Percentiles rank a stretch among this genome's conserved stretches.
Evolutionary conservation across 768 basidiomycete species (phyloP).

Genomic region (Psilocybe cyanescens): DNA sequence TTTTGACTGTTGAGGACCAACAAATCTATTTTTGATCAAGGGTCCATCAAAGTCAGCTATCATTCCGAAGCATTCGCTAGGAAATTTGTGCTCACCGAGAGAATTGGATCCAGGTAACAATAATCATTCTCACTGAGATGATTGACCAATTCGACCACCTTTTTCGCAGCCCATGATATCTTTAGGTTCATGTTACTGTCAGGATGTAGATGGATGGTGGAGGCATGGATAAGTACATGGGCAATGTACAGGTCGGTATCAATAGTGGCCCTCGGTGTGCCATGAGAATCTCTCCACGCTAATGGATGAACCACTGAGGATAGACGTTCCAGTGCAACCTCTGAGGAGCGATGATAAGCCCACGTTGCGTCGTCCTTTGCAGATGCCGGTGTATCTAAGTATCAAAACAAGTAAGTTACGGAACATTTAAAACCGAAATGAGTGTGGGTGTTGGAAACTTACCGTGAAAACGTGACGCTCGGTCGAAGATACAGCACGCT

Average conservation of each 20-base stretch:
- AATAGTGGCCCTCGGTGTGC: conserved; percentile 34
- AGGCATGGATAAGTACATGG: conserved; percentile 53
- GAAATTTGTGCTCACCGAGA: conserved; percentile 43
- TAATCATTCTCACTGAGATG: conserved; percentile 55
- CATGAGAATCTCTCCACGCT: conserved; percentile 35
- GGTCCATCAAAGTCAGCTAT: neutral
- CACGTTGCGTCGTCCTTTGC: conserved; percentile 36
- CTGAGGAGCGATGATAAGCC: conserved; percentile 45
- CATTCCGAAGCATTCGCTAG: neutral
- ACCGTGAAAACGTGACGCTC: conserved; percentile 46
- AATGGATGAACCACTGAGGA: conserved; percentile 41
- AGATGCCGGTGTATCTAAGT: conserved; percentile 14
- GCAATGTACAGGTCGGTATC: conserved; percentile 49
- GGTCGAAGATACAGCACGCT: conserved; percentile 56
- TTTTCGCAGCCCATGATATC: conserved; percentile 46
- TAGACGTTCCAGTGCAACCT: conserved; percentile 50
- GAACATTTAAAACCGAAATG: neutral
- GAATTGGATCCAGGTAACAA: conserved; percentile 54
- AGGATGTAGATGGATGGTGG: conserved; percentile 54
- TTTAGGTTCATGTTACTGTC: conserved; percentile 42
- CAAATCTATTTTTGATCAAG: conserved; percentile 21
- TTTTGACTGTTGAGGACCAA: conserved; percentile 28
- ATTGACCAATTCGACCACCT: conserved; percentile 47
- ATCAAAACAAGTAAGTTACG: neutral
- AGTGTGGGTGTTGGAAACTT: conserved; percentile 21